A percentile compares a stretch with the other conserved stretches of the same genome.
phyloP scores from a whole-genome alignment of 345 rosid genomes.

The Diplotaxis tenuifolia region DNA sequence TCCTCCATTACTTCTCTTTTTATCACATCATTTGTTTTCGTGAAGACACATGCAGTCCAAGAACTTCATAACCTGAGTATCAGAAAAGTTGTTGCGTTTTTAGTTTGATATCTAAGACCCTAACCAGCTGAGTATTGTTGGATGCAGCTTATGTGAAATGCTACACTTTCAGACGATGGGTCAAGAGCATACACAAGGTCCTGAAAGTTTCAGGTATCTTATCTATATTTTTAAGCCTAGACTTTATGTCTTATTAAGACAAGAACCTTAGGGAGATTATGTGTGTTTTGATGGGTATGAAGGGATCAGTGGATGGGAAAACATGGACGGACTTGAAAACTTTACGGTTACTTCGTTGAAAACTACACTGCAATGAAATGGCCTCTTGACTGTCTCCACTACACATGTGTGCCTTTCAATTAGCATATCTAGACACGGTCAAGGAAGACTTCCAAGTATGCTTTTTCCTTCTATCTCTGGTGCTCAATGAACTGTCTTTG shows the following conservation, averaged over 20 bases:
- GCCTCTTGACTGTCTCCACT: not conserved
- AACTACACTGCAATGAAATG: not conserved
- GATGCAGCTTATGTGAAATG: constrained; percentile 92
- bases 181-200: constrained; percentile 65
- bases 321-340: too few relatives aligned
- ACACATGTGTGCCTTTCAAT: not conserved
- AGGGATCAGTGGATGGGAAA: too few relatives aligned
- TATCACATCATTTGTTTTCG: too few relatives aligned
- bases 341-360: too few relatives aligned
- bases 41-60: not conserved
- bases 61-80: too few relatives aligned
- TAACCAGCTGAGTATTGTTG: constrained; percentile 4
- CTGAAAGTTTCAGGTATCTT: too few relatives aligned
- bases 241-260: constrained; percentile 1
- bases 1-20: constrained; percentile 8
- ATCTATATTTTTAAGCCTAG: not conserved
- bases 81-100: not conserved
- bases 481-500: not conserved
- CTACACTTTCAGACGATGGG: constrained; percentile 89
- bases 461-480: not conserved
- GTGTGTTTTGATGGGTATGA: too few relatives aligned
- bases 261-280: too few relatives aligned
- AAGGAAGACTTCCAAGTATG: constrained; percentile 95
- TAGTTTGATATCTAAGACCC: not conserved
- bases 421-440: constrained; percentile 48